These are phyloP conservation scores for Leccinum pachyderme DNA, from an alignment of 1,284 basidiomycete species.

Conservation along the genomic window DNA sequence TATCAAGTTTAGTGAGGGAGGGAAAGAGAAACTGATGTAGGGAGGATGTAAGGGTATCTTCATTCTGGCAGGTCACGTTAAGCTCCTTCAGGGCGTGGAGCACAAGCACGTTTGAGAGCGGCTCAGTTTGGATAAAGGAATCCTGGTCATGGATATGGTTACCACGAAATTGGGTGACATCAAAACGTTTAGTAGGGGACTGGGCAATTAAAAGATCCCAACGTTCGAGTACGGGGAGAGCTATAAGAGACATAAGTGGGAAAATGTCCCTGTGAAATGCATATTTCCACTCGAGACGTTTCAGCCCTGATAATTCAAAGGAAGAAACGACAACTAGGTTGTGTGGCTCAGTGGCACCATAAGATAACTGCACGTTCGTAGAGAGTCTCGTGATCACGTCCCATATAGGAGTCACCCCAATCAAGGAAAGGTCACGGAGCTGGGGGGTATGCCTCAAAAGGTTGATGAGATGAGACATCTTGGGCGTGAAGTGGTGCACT, in stretches of 20 bases:
- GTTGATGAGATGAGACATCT: conserved; percentile 37
- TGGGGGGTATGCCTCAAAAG: conserved; percentile 39
- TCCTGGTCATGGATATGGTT: conserved; percentile 31
- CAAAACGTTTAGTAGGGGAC: conserved; percentile 28
- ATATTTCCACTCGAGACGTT: conserved; percentile 30
- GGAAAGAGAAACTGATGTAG: conserved; percentile 45
- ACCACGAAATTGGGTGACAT: conserved; percentile 30
- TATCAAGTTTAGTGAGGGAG: conserved; percentile 41
- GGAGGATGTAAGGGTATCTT: conserved; percentile 38
- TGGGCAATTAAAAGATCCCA: conserved; percentile 35
- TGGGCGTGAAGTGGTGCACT: conserved; percentile 29
- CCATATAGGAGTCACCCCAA: conserved; percentile 42
- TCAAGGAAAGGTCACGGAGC: conserved; percentile 42
- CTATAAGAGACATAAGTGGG: conserved; percentile 31
- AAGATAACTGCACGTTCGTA: conserved; percentile 15
- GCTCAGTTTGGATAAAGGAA: conserved; percentile 21
- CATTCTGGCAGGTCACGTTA: conserved; percentile 39
- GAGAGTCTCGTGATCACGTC: conserved; percentile 24
- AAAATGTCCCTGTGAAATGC: conserved; percentile 32
- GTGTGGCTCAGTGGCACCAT: conserved; percentile 5
- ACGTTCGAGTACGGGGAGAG: conserved; percentile 28
- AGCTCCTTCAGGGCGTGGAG: conserved; percentile 40
- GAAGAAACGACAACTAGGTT: conserved; percentile 11
- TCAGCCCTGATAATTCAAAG: conserved; percentile 28
- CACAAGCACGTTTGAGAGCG: conserved; percentile 31